phyloP scores from a whole-genome alignment of 495 filamentous ascomycete genomes.

The Terfezia boudieri region DNA sequence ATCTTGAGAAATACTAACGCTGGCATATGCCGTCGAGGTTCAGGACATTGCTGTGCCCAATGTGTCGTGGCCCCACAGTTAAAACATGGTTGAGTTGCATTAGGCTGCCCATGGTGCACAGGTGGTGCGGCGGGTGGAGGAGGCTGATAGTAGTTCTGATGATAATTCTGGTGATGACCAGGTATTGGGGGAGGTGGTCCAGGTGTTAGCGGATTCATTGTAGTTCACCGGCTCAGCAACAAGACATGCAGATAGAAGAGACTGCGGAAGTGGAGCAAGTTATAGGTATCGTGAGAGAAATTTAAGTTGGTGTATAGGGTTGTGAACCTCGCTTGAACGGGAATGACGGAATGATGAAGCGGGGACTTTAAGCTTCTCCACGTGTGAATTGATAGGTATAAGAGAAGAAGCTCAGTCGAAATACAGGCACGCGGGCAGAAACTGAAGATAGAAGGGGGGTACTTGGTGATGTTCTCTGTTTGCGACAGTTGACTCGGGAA shows the following conservation, averaged over 20 bases:
- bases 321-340: no score
- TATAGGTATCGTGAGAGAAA: no score
- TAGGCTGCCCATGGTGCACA: slow-evolving; percentile 3
- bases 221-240: slow-evolving; percentile 9
- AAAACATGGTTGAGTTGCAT: slow-evolving; percentile 21
- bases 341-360: no score
- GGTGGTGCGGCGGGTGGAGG: slow-evolving; percentile 9
- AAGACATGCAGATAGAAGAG: background rate
- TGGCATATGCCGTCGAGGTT: slow-evolving; percentile 27
- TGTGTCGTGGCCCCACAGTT: slow-evolving; percentile 25
- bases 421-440: no score
- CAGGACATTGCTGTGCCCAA: slow-evolving; percentile 26
- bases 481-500: no score
- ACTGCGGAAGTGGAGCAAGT: slow-evolving; percentile 1
- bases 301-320: no score
- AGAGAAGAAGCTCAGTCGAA: no score
- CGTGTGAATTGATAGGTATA: no score
- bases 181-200: background rate
- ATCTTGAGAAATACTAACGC: slow-evolving; percentile 28
- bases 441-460: no score
- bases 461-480: no score
- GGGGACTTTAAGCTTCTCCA: no score
- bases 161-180: slow-evolving; percentile 12
- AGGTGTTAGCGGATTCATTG: background rate
- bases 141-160: slow-evolving; percentile 12